Conservation (phyloP, 176 grass and related monocot genomes). For the Musa beccarii region DNA sequence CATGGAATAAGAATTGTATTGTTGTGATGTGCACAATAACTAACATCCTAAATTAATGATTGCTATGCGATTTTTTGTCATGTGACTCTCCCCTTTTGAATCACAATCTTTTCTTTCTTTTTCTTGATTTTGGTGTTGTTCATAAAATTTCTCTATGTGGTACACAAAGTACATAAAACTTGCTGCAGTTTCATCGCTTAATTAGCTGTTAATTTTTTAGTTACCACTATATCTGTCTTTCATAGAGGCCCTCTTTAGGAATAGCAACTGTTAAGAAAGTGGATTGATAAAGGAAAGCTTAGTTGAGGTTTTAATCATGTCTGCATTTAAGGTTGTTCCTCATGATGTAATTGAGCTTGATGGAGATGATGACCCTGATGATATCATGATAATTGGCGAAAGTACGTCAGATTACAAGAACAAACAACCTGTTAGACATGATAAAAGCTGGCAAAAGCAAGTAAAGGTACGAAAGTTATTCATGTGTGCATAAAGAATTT, state of each 20-base stretch:
- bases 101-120: neutral
- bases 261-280: neutral
- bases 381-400: conserved; percentile 37
- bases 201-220: neutral
- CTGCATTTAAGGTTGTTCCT: conserved; percentile 38
- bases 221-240: neutral
- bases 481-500: neutral
- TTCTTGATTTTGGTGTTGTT: neutral
- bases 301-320: neutral
- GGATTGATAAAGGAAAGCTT: neutral
- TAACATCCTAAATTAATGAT: neutral
- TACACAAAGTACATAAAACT: neutral
- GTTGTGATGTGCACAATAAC: neutral
- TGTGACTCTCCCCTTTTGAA: no score
- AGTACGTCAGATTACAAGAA: conserved; percentile 40
- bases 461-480: conserved; percentile 27
- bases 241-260: neutral
- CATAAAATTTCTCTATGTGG: neutral
- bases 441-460: conserved; percentile 32
- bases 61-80: neutral
- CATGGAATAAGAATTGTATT: neutral
- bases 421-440: conserved; percentile 39
- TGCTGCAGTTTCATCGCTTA: neutral
- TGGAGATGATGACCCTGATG: conserved; percentile 49
- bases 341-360: conserved; percentile 68